Evolutionary conservation across 345 rosid species (phyloP).

Genomic region (Nasturtium officinale): DNA sequence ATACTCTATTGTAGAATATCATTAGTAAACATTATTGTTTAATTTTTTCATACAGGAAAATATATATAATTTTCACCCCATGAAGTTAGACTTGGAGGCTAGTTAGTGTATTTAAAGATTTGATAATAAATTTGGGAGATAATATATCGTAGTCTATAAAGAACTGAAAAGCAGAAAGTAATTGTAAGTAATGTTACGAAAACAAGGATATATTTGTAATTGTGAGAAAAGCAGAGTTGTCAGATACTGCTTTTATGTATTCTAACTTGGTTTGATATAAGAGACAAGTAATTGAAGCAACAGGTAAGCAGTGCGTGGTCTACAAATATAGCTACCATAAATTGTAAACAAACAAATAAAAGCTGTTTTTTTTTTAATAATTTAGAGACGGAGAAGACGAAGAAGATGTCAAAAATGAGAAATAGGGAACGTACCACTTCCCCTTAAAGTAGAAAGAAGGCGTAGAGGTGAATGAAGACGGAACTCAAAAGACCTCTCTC

Average conservation of each 20-base stretch:
- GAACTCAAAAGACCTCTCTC: neutral
- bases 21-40: too few relatives aligned
- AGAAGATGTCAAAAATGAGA: constrained; percentile 1
- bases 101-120: too few relatives aligned
- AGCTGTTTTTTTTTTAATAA: neutral
- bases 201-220: too few relatives aligned
- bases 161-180: too few relatives aligned
- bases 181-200: too few relatives aligned
- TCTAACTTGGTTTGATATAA: neutral
- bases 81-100: too few relatives aligned
- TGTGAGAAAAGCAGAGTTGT: neutral
- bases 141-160: too few relatives aligned
- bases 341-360: neutral
- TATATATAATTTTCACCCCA: too few relatives aligned
- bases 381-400: neutral
- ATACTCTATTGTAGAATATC: too few relatives aligned
- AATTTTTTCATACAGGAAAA: too few relatives aligned
- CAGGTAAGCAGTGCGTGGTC: neutral
- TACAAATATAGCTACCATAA: neutral
- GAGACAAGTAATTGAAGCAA: neutral
- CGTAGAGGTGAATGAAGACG: constrained; percentile 21
- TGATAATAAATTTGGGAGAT: too few relatives aligned
- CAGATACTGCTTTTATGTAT: neutral
- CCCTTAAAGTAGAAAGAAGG: constrained; percentile 7
- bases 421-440: constrained; percentile 29